These are phyloP conservation scores for Brassica juncea DNA, from an alignment of 345 rosid species.

Conservation along the genomic window DNA sequence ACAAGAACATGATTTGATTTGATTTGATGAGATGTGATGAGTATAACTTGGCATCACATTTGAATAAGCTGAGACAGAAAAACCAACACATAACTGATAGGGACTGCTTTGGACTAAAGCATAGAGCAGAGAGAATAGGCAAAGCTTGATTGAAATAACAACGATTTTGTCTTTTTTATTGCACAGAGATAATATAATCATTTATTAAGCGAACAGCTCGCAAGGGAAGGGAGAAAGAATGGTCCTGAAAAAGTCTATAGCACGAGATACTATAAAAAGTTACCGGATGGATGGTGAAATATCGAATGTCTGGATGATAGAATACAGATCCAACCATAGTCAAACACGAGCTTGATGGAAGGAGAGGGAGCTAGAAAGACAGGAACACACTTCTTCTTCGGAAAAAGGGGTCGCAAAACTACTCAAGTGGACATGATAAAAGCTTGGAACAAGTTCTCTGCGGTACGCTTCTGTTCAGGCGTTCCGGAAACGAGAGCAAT, in stretches of 20 bases:
- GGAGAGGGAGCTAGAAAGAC: slow-evolving; percentile 41
- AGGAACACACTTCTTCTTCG: slow-evolving; percentile 33
- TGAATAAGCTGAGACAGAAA: slow-evolving; percentile 16
- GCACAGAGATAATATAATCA: slow-evolving; percentile 22
- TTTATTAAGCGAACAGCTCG: slow-evolving; percentile 17
- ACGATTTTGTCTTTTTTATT: slow-evolving; percentile 28
- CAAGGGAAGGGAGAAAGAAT: slow-evolving; percentile 46
- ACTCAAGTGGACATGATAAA: slow-evolving; percentile 84
- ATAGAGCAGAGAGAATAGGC: slow-evolving; percentile 1
- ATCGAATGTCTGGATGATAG: slow-evolving; percentile 25
- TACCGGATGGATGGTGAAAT: slow-evolving; percentile 38
- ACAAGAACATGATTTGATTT: slow-evolving; percentile 4
- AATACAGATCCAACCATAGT: slow-evolving; percentile 32
- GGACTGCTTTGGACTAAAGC: slow-evolving; percentile 33
- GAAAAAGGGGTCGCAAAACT: slow-evolving; percentile 35
- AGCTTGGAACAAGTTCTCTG: slow-evolving; percentile 96
- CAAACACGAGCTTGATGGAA: slow-evolving; percentile 36
- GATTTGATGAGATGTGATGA: neutral
- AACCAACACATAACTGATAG: slow-evolving; percentile 14
- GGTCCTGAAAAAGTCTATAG: slow-evolving; percentile 46
- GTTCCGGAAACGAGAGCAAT: slow-evolving; percentile 88
- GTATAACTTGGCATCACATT: slow-evolving; percentile 1
- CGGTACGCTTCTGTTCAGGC: slow-evolving; percentile 82
- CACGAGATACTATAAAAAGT: slow-evolving; percentile 38
- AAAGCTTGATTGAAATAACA: neutral